phyloP scores from a whole-genome alignment of 495 filamentous ascomycete genomes.

The Penicillium pancosmium region DNA sequence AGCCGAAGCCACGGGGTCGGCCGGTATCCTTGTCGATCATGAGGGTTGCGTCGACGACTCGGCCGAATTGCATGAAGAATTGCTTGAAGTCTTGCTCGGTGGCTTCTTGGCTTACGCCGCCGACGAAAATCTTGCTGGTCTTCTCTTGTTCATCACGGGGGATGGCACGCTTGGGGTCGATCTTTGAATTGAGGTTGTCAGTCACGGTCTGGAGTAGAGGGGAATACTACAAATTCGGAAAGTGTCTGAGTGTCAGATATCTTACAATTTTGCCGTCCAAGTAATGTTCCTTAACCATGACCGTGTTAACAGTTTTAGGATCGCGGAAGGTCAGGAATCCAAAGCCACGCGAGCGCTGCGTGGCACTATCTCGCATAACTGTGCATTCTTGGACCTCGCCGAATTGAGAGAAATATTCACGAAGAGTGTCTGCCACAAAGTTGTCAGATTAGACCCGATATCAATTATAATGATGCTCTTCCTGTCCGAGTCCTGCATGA shows the following conservation, averaged over 20 bases:
- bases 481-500: not conserved
- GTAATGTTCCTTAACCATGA: slow-evolving; percentile 99
- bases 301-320: slow-evolving; percentile 94
- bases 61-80: slow-evolving; percentile 94
- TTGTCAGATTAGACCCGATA: not conserved
- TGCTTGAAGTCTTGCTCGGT: slow-evolving; percentile 94
- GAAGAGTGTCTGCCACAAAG: slow-evolving; percentile 76
- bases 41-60: slow-evolving; percentile 93
- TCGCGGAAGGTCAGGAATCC: slow-evolving; percentile 98
- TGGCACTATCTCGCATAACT: slow-evolving; percentile 95
- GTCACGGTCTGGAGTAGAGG: too few species aligned
- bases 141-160: slow-evolving; percentile 97
- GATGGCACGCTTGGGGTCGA: slow-evolving; percentile 97
- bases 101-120: slow-evolving; percentile 95
- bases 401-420: slow-evolving; percentile 97
- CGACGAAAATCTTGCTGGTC: slow-evolving; percentile 97
- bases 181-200: slow-evolving; percentile 44
- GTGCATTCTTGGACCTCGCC: slow-evolving; percentile 97
- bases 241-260: slow-evolving; percentile 13
- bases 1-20: slow-evolving; percentile 94
- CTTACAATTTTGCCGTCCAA: slow-evolving; percentile 98
- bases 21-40: slow-evolving; percentile 99
- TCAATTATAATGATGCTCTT: not conserved
- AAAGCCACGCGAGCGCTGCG: slow-evolving; percentile 91
- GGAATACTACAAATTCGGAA: too few species aligned